phyloP scores from a whole-genome alignment of 495 filamentous ascomycete genomes.

The Penicillium longicatenatum region DNA sequence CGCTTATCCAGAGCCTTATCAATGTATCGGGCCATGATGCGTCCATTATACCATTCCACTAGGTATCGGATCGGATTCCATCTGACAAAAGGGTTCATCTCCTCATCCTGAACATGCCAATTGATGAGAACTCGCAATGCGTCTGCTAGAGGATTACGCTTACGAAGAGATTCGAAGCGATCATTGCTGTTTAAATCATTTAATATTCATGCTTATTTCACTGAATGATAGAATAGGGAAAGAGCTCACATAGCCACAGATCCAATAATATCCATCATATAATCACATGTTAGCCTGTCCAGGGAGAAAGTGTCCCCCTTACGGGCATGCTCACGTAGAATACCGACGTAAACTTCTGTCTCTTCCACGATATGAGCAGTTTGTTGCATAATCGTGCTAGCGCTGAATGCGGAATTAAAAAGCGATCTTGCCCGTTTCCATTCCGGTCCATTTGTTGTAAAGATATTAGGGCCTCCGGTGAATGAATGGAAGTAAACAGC shows the following conservation, averaged over 20 bases:
- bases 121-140: background rate
- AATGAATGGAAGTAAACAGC: background rate
- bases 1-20: background rate
- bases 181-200: background rate
- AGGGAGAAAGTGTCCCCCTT: conserved; percentile 1
- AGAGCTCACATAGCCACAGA: background rate
- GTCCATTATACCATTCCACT: background rate
- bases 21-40: background rate
- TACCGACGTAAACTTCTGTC: background rate
- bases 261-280: conserved; percentile 5
- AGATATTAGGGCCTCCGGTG: background rate
- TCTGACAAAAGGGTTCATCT: background rate
- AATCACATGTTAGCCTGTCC: background rate
- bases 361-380: background rate
- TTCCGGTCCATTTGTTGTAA: background rate
- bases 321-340: background rate
- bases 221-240: no score
- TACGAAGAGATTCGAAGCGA: background rate
- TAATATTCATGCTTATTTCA: no score
- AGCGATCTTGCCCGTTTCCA: background rate
- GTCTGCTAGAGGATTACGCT: background rate
- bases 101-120: conserved; percentile 1
- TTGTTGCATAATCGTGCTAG: background rate
- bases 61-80: background rate
- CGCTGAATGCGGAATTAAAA: background rate